A percentile compares a stretch with the other conserved stretches of the same genome.
These are phyloP conservation scores for Coemansia interrupta DNA, from an alignment of 192 early-diverging fungal genomes.

Conservation along the genomic window DNA sequence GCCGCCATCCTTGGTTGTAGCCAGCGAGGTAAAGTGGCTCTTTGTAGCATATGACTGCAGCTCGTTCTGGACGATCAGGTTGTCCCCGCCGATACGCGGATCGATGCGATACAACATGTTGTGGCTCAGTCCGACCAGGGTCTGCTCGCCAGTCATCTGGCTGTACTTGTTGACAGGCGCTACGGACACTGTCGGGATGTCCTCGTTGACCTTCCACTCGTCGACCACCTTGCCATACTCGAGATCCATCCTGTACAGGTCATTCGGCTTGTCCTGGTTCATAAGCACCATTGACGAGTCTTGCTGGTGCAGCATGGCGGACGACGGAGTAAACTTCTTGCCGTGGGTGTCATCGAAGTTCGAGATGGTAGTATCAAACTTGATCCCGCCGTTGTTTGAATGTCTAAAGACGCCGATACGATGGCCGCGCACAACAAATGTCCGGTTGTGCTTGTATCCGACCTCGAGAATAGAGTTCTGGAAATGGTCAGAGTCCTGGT, in stretches of 20 bases:
- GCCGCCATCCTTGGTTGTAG: constrained; percentile 77
- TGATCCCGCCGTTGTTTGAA: constrained; percentile 65
- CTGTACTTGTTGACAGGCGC: constrained; percentile 75
- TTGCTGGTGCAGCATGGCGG: constrained; percentile 82
- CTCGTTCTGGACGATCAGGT: constrained; percentile 67
- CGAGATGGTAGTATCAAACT: constrained; percentile 79
- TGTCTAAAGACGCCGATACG: constrained; percentile 88
- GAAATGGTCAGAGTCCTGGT: constrained; percentile 2
- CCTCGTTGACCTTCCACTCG: constrained; percentile 83
- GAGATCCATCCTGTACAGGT: constrained; percentile 86
- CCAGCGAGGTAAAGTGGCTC: constrained; percentile 65
- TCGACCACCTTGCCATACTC: constrained; percentile 89
- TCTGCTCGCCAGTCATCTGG: constrained; percentile 68
- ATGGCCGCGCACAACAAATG: constrained; percentile 86
- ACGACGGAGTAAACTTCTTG: constrained; percentile 63
- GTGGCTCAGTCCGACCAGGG: constrained; percentile 77
- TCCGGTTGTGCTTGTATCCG: constrained; percentile 79
- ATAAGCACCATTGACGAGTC: constrained; percentile 78
- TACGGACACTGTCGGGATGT: constrained; percentile 64
- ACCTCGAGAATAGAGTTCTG: constrained; percentile 80
- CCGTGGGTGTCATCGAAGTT: constrained; percentile 62
- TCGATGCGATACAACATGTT: constrained; percentile 86
- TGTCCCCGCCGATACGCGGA: constrained; percentile 67
- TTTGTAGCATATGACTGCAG: constrained; percentile 69
- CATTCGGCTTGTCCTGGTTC: constrained; percentile 65